phyloP scores from a whole-genome alignment of 345 rosid species.

The Theobroma cacao region DNA sequence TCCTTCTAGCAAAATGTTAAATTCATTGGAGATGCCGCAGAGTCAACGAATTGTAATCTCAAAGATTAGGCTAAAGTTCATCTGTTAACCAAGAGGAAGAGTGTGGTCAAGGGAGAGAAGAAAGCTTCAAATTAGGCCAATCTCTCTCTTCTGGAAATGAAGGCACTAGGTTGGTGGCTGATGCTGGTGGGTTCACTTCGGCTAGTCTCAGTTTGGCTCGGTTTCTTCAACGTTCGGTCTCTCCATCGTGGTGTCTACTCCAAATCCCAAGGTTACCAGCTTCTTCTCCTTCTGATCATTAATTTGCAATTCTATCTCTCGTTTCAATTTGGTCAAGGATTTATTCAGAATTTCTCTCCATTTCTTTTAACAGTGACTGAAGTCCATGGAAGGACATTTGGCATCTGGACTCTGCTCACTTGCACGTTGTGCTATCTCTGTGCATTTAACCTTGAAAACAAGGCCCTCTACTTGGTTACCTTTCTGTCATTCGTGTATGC shows the following conservation, averaged over 20 bases:
- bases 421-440: constrained; percentile 90
- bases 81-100: no score
- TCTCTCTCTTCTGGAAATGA: not conserved
- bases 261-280: not conserved
- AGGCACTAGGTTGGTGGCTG: not conserved
- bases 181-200: not conserved
- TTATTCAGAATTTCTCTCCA: no score
- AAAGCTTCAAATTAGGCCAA: not conserved
- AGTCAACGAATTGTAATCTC: no score
- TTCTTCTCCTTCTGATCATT: no score
- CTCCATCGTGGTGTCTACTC: no score
- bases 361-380: constrained; percentile 61
- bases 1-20: no score
- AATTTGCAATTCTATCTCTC: no score
- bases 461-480: constrained; percentile 68
- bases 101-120: no score
- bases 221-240: not conserved
- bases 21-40: no score
- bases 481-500: constrained; percentile 80
- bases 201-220: not conserved
- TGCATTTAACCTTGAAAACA: constrained; percentile 79
- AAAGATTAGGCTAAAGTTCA: no score
- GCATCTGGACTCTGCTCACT: constrained; percentile 89
- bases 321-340: no score
- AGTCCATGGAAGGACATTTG: constrained; percentile 93